Evolutionary conservation across 805 yeast species (phyloP), one percentile per base, ranked within the genome.

Genomic region (Candida broadrunensis): DNA sequence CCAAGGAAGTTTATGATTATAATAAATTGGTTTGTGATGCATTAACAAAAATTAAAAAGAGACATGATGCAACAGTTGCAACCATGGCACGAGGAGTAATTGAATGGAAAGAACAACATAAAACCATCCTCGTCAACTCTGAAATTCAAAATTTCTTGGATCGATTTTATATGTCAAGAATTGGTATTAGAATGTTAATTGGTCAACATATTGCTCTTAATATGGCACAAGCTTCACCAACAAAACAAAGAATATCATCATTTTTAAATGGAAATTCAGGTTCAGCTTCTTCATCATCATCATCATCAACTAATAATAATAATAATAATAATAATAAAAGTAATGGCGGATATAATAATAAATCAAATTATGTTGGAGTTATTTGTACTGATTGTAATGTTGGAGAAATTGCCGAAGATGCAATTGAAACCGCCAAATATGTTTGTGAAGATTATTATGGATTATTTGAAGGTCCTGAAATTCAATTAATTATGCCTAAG

Each of bases 391-490:
- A 83, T 52, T 87, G 96, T 29, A 88, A 85, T 53, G 85, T 88
- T 27, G 78, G 81, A 45, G 95, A 88, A 44, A 80, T 88, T 40
- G 90, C 91, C 5, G 81, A 79, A 54, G 95, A 85, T 56, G 96
- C 96, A 1, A 84, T 88, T 40, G 96, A 88, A 55, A 88, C 89
- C 42, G 95, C 97, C 3, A 73, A 89, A 49, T 88, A 84, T 58
- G 88, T 90, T 26, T 88, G 96, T 62, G 95, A 88, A 55, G 96
- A 88, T 55, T 87, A 88, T 66, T 88, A 87, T 59, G 95, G 93
- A 3, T 70, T 88, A 13, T 81, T 82, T 56, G 95, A 87, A 52
- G 89, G 95, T 2, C 97, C 96, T 2, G 74, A 83, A 49, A 90
- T 89, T 15, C 81, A 82, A 49, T 68, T 89, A 21, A 83, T 85